These are phyloP conservation scores for Auxenochlorella pyrenoidosa DNA, from an alignment of 139 green algal genomes.

Conservation along the genomic window DNA sequence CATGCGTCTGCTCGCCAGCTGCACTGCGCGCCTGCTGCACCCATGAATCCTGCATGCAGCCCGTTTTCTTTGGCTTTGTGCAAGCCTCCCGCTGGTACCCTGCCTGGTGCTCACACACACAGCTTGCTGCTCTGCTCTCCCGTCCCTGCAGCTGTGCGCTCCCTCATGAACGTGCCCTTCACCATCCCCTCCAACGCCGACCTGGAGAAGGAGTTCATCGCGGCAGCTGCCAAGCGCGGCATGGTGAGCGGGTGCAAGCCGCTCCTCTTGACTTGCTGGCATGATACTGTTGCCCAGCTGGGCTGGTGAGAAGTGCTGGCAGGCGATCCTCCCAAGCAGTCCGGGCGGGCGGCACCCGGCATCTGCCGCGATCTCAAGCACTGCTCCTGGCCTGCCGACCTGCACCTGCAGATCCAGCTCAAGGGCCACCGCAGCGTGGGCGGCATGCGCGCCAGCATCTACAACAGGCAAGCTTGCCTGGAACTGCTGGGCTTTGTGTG, in stretches of 20 bases:
- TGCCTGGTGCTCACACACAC: neutral
- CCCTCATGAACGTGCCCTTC: slow-evolving; percentile 99
- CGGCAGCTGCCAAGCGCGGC: slow-evolving; percentile 62
- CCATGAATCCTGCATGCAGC: neutral
- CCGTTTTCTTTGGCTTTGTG: too few species aligned
- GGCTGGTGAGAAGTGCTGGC: too few species aligned
- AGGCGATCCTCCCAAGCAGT: too few species aligned
- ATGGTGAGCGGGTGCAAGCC: slow-evolving; percentile 41
- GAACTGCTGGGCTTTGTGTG: too few species aligned
- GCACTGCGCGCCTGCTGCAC: neutral
- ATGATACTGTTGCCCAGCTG: neutral
- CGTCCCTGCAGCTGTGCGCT: slow-evolving; percentile 62
- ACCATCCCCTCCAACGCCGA: slow-evolving; percentile 91
- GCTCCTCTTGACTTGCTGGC: too few species aligned
- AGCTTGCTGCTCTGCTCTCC: neutral
- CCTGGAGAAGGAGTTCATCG: slow-evolving; percentile 87
- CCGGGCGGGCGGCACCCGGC: too few species aligned
- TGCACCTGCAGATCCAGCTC: slow-evolving; percentile 72
- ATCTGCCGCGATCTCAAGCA: neutral
- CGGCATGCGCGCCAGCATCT: slow-evolving; percentile 98
- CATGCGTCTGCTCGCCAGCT: neutral
- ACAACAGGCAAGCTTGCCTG: slow-evolving; percentile 77
- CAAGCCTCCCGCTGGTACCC: too few species aligned
- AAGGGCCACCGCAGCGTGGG: slow-evolving; percentile 98
- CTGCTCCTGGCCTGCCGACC: neutral